Percentiles rank a stretch among this genome's conserved stretches.
phyloP scores from a whole-genome alignment of 257 asterid species.

The Lithospermum erythrorhizon region DNA sequence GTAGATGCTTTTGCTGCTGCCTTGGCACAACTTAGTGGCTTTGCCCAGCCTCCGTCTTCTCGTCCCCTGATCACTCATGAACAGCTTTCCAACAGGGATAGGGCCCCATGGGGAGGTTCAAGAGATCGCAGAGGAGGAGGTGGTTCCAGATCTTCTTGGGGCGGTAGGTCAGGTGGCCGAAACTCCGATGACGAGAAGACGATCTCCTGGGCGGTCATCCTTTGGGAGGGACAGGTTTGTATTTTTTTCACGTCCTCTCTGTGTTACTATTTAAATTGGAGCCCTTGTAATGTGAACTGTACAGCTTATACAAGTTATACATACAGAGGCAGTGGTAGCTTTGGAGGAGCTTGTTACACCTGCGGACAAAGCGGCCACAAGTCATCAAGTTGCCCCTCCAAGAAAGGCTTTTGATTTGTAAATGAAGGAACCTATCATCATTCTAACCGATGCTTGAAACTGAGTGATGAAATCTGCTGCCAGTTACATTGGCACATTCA shows the following conservation, averaged over 20 bases:
- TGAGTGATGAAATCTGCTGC: slow-evolving; percentile 7
- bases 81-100: slow-evolving; percentile 61
- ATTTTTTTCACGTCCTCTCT: slow-evolving; percentile 1
- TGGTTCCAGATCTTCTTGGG: slow-evolving; percentile 44
- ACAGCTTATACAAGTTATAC: not conserved
- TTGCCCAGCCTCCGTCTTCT: slow-evolving; percentile 39
- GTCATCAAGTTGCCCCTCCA: slow-evolving; percentile 82
- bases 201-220: slow-evolving; percentile 31
- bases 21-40: slow-evolving; percentile 43
- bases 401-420: slow-evolving; percentile 30
- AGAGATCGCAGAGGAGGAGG: slow-evolving; percentile 47
- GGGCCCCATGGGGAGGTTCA: slow-evolving; percentile 45
- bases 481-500: not conserved
- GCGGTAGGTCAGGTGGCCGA: slow-evolving; percentile 30
- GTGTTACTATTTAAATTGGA: not conserved
- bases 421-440: slow-evolving; percentile 11
- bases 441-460: slow-evolving; percentile 1
- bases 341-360: slow-evolving; percentile 79
- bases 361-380: slow-evolving; percentile 77
- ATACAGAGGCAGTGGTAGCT: slow-evolving; percentile 30
- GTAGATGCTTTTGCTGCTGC: slow-evolving; percentile 42
- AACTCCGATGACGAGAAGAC: slow-evolving; percentile 34
- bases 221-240: slow-evolving; percentile 48
- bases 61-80: slow-evolving; percentile 44
- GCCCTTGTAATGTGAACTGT: not conserved